Evolutionary conservation across 2,329 filamentous ascomycete genomes (phyloP).

Genomic region (Calonectria hongkongensis): DNA sequence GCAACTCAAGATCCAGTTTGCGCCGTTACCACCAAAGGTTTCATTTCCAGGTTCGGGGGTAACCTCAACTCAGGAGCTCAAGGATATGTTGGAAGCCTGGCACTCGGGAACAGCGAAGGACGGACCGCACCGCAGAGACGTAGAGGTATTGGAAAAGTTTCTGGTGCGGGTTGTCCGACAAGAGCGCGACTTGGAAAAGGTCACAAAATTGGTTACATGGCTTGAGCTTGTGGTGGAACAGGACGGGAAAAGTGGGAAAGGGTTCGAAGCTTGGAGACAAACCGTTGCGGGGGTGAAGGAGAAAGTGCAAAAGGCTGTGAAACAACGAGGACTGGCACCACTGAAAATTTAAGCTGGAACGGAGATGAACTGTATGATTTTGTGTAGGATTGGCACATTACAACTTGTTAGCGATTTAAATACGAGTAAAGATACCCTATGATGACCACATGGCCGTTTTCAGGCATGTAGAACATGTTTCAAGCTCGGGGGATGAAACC

Average conservation of each 20-base stretch:
- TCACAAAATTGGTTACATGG: slow-evolving; percentile 82
- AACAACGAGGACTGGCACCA: slow-evolving; percentile 72
- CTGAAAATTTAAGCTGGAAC: slow-evolving; percentile 60
- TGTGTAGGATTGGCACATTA: not conserved
- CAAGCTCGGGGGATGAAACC: not conserved
- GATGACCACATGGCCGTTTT: not conserved
- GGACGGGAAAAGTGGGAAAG: slow-evolving; percentile 60
- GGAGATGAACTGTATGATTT: not conserved
- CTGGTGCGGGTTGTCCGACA: slow-evolving; percentile 82
- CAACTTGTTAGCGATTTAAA: not conserved
- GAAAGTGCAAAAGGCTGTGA: slow-evolving; percentile 73
- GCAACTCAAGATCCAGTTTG: slow-evolving; percentile 68
- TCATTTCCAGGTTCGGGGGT: slow-evolving; percentile 66
- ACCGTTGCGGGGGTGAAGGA: slow-evolving; percentile 67
- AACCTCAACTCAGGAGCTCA: slow-evolving; percentile 75
- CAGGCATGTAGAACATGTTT: not conserved
- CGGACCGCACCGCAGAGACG: slow-evolving; percentile 87
- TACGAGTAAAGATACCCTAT: slow-evolving; percentile 22
- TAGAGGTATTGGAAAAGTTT: slow-evolving; percentile 83
- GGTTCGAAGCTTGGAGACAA: slow-evolving; percentile 67
- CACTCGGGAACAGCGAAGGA: slow-evolving; percentile 81
- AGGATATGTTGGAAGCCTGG: slow-evolving; percentile 86
- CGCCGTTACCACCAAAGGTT: slow-evolving; percentile 66
- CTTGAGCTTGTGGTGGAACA: slow-evolving; percentile 74
- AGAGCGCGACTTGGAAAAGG: slow-evolving; percentile 87